Evolutionary conservation across 495 filamentous ascomycete genomes (phyloP).

Genomic region (Tuber brumale): DNA sequence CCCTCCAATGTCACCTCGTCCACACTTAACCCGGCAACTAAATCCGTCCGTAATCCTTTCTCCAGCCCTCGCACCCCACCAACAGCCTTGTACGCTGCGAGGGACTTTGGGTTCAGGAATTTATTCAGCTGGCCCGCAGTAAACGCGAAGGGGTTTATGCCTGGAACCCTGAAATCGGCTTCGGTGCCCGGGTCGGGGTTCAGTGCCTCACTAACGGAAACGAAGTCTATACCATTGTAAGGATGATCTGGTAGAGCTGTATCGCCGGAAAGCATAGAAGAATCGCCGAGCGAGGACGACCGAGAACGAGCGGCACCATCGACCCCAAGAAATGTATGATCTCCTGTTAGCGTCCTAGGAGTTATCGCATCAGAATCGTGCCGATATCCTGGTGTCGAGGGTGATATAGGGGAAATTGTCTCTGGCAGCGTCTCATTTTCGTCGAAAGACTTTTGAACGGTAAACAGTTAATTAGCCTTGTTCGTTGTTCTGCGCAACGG

Average conservation of each 20-base stretch:
- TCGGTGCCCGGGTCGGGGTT: constrained; percentile 61
- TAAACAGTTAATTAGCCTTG: constrained; percentile 20
- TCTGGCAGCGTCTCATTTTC: constrained; percentile 5
- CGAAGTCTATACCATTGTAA: constrained; percentile 43
- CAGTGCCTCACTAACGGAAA: constrained; percentile 52
- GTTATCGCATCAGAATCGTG: constrained; percentile 24
- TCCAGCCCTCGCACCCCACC: constrained; percentile 64
- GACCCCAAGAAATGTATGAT: constrained; percentile 21
- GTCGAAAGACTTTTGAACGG: constrained; percentile 24
- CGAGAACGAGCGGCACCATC: constrained; percentile 18
- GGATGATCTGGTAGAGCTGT: constrained; percentile 30
- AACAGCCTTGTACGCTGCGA: constrained; percentile 61
- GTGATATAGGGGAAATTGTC: constrained; percentile 16
- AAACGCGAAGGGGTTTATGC: constrained; percentile 63
- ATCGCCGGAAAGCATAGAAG: constrained; percentile 35
- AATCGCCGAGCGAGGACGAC: constrained; percentile 34
- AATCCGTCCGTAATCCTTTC: constrained; percentile 60
- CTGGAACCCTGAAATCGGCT: constrained; percentile 56
- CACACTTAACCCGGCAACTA: constrained; percentile 57
- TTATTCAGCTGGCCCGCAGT: constrained; percentile 66
- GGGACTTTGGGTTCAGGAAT: constrained; percentile 66
- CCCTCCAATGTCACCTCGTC: constrained; percentile 59
- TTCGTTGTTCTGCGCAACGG: neutral
- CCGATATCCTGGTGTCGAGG: constrained; percentile 7
- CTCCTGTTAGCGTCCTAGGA: constrained; percentile 7